Base-by-base conservation (phyloP, 768 basidiomycete genomes). In the Dacryopinax primogenitus region DNA sequence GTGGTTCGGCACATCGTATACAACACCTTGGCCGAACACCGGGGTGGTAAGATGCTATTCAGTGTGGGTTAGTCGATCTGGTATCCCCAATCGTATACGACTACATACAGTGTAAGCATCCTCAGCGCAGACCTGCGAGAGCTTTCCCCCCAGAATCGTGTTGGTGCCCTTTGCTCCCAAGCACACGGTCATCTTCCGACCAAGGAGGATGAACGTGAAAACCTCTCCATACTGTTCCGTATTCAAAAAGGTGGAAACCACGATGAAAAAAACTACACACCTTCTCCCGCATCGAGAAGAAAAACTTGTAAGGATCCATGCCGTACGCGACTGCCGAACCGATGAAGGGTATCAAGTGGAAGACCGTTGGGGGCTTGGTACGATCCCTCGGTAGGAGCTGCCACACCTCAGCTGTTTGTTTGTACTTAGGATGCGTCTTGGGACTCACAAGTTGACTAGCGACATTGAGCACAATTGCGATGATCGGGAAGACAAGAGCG, bases 1-100 rank as follows among this genome's bases (percentile, higher is more conserved):
- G 58, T 94, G 90, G 74, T 98, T 98, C 33, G 96, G 95, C 62
- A 90, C 86, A 70, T 98, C 96, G 74, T 98, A 99, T 12, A 97
- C 94, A 51, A 99, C 96, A 58, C 91, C 94, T 72, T 92, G 92
- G 47, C 96, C 96, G 71, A 99, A 99, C 13, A 98, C 86, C 2
- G 95, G 95, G 0, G 88, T 94, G 0, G 93, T 95, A 47, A 94
- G 77, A 72, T 90, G 88, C 92, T 95, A 69, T n/a, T n/a, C n/a
- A n/a, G n/a, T n/a, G n/a, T n/a, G n/a, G n/a, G n/a, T n/a, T n/a
- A n/a, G n/a, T n/a, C n/a, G n/a, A n/a, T n/a, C n/a, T n/a, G n/a
- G n/a, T n/a, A n/a, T n/a, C n/a, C n/a, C n/a, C n/a, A n/a, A 64
- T 16, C 21, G 15, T 33, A 7, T 11, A 30, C 1, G 11, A 21